phyloP scores from a whole-genome alignment of 805 yeast species.

The Yamadazyma phyllophila region DNA sequence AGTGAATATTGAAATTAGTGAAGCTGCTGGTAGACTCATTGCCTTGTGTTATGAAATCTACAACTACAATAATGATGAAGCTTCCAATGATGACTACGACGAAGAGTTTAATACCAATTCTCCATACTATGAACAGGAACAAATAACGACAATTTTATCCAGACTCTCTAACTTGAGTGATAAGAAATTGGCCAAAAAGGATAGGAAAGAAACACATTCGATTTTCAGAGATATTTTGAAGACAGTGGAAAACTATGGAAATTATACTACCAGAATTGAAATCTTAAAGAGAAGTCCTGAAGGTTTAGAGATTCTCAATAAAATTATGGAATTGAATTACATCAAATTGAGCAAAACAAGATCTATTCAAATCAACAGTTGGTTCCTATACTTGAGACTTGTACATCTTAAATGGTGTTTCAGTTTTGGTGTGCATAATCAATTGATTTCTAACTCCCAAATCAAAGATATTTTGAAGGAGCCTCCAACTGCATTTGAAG shows the following conservation, averaged over 20 bases:
- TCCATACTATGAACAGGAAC: conserved; percentile 56
- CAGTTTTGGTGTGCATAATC: conserved; percentile 51
- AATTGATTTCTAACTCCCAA: conserved; percentile 38
- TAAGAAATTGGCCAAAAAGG: conserved; percentile 59
- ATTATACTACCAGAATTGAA: conserved; percentile 30
- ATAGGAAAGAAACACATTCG: conserved; percentile 57
- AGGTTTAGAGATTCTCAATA: conserved; percentile 32
- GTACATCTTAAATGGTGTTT: conserved; percentile 50
- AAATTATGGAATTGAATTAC: conserved; percentile 33
- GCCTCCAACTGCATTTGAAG: conserved; percentile 26
- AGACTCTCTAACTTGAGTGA: conserved; percentile 51
- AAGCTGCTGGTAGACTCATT: conserved; percentile 54
- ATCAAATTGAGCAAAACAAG: conserved; percentile 46
- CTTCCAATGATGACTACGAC: conserved; percentile 34
- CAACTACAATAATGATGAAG: conserved; percentile 39
- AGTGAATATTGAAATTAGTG: conserved; percentile 43
- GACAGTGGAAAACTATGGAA: conserved; percentile 45
- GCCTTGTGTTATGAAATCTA: conserved; percentile 57
- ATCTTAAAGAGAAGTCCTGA: conserved; percentile 33
- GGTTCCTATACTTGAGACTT: conserved; percentile 50
- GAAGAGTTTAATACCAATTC: conserved; percentile 43
- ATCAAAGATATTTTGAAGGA: conserved; percentile 37
- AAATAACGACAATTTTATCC: conserved; percentile 38
- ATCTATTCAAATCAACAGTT: conserved; percentile 46
- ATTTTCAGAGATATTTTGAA: conserved; percentile 56